Conservation (phyloP, 176 grass and related monocot genomes). For the Triticum dicoccoides region DNA sequence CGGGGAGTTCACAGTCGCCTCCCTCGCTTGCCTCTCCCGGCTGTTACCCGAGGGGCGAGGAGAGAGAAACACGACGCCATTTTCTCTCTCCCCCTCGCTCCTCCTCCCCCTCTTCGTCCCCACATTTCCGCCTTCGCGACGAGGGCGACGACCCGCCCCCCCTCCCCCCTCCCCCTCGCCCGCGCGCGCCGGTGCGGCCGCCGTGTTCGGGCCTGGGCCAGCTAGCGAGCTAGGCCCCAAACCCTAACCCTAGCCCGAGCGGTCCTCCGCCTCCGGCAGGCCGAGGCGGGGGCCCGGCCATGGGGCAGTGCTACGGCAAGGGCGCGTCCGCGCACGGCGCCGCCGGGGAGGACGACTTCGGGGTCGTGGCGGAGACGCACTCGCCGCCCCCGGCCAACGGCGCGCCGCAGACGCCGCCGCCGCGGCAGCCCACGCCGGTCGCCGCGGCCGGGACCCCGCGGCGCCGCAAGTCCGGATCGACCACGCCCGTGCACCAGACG, state of each 20-base stretch:
- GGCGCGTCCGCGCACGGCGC: slow-evolving; percentile 35
- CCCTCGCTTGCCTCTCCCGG: background rate
- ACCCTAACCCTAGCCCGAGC: slow-evolving; percentile 40
- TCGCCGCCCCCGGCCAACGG: slow-evolving; percentile 43
- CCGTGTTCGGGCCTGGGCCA: no score
- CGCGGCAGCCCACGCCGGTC: background rate
- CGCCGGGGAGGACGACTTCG: slow-evolving; percentile 19
- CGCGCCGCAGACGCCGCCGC: slow-evolving; percentile 28
- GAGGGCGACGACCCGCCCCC: slow-evolving; percentile 7
- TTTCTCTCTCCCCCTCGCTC: background rate
- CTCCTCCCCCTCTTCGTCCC: background rate
- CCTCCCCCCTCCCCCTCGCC: background rate
- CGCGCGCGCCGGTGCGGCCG: background rate
- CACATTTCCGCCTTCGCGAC: slow-evolving; percentile 19
- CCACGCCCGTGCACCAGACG: slow-evolving; percentile 50
- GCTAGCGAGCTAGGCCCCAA: background rate
- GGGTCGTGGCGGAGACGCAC: slow-evolving; percentile 7
- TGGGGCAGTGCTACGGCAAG: slow-evolving; percentile 94
- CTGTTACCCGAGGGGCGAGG: slow-evolving; percentile 2
- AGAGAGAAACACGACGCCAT: slow-evolving; percentile 33
- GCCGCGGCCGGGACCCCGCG: slow-evolving; percentile 19
- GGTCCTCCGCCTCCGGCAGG: background rate
- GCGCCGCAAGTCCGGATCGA: slow-evolving; percentile 39
- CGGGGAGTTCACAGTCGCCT: slow-evolving; percentile 32
- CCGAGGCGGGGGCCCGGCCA: slow-evolving; percentile 22